phyloP scores from a whole-genome alignment of 805 yeast species.

The Starmerella apis region DNA sequence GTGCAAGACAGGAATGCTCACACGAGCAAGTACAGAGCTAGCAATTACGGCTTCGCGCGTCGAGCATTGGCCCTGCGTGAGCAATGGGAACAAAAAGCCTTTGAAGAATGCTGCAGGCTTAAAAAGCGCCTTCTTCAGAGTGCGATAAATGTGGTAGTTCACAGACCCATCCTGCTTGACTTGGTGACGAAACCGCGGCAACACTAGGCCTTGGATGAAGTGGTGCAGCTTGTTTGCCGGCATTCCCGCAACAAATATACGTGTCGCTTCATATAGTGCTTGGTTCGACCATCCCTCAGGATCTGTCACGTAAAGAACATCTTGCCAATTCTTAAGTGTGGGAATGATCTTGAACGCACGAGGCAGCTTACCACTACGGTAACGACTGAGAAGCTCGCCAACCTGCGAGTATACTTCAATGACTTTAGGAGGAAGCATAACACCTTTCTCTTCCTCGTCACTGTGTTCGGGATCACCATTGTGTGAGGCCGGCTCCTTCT shows the following conservation, averaged over 20 bases:
- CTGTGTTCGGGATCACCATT: conserved; percentile 18
- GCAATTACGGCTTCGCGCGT: conserved; percentile 91
- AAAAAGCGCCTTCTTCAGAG: conserved; percentile 84
- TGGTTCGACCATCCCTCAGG: conserved; percentile 94
- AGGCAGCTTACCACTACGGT: conserved; percentile 95
- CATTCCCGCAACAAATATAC: conserved; percentile 81
- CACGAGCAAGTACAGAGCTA: conserved; percentile 78
- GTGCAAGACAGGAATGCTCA: conserved; percentile 88
- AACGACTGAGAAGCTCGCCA: conserved; percentile 74
- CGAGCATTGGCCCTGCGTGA: conserved; percentile 70
- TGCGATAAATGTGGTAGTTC: conserved; percentile 86
- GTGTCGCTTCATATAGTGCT: conserved; percentile 89
- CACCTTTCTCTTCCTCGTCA: conserved; percentile 45
- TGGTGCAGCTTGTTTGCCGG: conserved; percentile 80
- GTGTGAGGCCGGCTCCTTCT: conserved; percentile 1
- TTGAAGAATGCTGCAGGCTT: conserved; percentile 97
- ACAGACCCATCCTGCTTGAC: conserved; percentile 41
- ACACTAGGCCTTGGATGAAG: conserved; percentile 46
- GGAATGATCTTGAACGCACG: conserved; percentile 93
- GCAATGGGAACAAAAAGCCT: conserved; percentile 86
- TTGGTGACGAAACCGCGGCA: conserved; percentile 36
- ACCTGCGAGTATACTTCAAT: conserved; percentile 89
- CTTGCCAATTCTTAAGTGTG: conserved; percentile 88
- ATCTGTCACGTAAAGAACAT: conserved; percentile 79
- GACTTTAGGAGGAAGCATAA: conserved; percentile 87